Base-by-base conservation (phyloP, 2,329 filamentous ascomycete species). In the Amauroascus niger region DNA sequence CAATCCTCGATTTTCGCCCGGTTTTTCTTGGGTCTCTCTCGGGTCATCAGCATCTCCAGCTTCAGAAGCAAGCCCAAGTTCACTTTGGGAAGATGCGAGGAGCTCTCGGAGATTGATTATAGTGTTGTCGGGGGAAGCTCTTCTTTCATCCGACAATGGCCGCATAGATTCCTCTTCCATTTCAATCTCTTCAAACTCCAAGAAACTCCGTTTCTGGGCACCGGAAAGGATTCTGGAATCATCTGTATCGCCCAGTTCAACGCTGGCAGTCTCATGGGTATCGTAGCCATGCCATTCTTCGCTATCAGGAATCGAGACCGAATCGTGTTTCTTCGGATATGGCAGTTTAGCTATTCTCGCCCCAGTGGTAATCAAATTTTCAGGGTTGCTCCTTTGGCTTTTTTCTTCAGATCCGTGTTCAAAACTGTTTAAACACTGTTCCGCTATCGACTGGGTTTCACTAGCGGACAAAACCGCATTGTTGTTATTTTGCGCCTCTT, bases 221-320 rank as follows among this genome's bases (percentile, higher is more conserved):
- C 40, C 39, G 8, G 26, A 49, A 35, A 43, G 28, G 4, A 48
- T 6, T 14, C n/a, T 41, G 16, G 43, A 48, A 16, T 47, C 45
- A 37, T 62, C 60, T 4, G 64, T 62, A 32, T 66, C 64, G 18
- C 68, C 68, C 3, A 71, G 63, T 53, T 71, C 69, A 37, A 70
- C 58, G 51, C 69, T 72, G 28, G 67, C 67, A 33, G 63, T 67
- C 52, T 67, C 63, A 53, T 69, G 67, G 13, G 41, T 52, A 48
- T 62, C 60, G 44, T 54, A 49, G 14, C 20, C 28, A 26, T 14
- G 41, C 47, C 47, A 55, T 41, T 56, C 54, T 35, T 48, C 46
- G 24, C 43, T 53, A 18, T 56, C 54, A 14, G 48, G 44, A 22
- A 44, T 48, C 2, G 54, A 56, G 43, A 53, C 28, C 7, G 45